Evolutionary conservation across 169 alveolate species (phyloP), one percentile per base, ranked within the genome.

Genomic region (Babesia bigemina): DNA sequence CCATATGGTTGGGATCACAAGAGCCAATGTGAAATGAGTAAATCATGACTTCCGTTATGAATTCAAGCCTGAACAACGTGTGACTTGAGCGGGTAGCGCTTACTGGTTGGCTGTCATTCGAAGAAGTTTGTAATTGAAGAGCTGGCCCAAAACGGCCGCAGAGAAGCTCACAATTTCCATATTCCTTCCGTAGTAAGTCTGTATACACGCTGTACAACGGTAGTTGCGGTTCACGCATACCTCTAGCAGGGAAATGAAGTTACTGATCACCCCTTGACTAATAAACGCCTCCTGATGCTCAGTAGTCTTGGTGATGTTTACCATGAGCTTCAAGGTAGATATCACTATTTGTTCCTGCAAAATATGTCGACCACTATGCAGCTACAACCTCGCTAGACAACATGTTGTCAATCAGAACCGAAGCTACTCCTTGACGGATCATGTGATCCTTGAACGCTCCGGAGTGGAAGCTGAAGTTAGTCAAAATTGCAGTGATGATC

Each of bases 61-160:
- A 81, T 17, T 81, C 88, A 16, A 73, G 36, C 45, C 83, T 79
- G 49, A n/a, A 47, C 7, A 22, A 2, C 1, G 9, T 24, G n/a
- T 19, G 17, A 2, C 8, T 4, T 6, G 13, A 36, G 29, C 12
- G 13, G 33, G 28, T 45, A 19, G n/a, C 19, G 16, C 63, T 24
- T 52, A 55, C 75, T 58, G 79, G 29, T 52, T 48, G 22, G 55
- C 47, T n/a, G 86, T 16, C 39, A 77, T 26, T 13, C 50, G 8
- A 11, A 69, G 26, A 47, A 58, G 19, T 1, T 36, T 53, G 48
- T 79, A 60, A 28, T 83, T 83, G 63, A 29, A 74, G 22, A 83
- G 63, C 50, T 83, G 90, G 8, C 90, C 90, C 60, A 83, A 28
- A 12, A 83, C 76, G 19, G 65, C 90, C 39, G 86, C 85, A 21